phyloP scores from a whole-genome alignment of 345 rosid species.

The Chamaenerion angustifolium region DNA sequence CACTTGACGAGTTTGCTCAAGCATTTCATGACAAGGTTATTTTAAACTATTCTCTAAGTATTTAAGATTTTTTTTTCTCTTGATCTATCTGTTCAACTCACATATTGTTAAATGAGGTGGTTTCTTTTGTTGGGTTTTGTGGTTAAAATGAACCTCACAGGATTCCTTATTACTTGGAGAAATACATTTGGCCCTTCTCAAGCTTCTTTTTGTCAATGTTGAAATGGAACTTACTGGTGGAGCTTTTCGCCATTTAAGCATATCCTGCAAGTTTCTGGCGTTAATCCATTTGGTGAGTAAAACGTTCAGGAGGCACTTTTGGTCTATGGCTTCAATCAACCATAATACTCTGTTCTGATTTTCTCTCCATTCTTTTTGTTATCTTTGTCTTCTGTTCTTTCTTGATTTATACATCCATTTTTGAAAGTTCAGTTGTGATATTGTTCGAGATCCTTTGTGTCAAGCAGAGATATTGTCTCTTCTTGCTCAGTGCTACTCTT shows the following conservation, averaged over 20 bases:
- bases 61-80: constrained; percentile 6
- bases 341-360: no score
- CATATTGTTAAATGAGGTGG: neutral
- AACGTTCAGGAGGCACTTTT: neutral
- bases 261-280: constrained; percentile 91
- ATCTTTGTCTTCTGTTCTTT: no score
- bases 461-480: no score
- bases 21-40: constrained; percentile 91
- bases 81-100: neutral
- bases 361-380: no score
- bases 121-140: constrained; percentile 9
- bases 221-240: constrained; percentile 46
- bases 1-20: constrained; percentile 81
- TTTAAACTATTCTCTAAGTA: constrained; percentile 2
- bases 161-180: constrained; percentile 86
- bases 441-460: no score
- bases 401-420: no score
- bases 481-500: no score
- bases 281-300: constrained; percentile 77
- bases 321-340: neutral
- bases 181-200: constrained; percentile 74
- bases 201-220: constrained; percentile 66
- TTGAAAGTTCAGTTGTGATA: no score
- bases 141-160: constrained; percentile 23
- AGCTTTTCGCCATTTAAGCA: constrained; percentile 30